Evolutionary conservation across 2,329 filamentous ascomycete genomes (phyloP), one percentile per base, ranked within the genome.

Genomic region (Hypoxylon sp.): DNA sequence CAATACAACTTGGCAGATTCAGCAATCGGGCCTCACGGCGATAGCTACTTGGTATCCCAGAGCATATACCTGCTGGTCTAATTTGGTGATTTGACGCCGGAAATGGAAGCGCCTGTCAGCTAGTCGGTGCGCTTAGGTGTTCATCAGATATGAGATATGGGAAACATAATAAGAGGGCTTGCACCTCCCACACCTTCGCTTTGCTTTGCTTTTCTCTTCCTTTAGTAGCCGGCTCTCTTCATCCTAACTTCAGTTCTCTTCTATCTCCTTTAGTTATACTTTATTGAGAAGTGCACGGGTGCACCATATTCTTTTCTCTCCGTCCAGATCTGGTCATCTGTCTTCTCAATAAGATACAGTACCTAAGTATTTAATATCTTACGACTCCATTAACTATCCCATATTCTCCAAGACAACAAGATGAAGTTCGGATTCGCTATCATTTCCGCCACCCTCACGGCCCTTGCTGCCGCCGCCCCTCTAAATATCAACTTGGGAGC

Each of bases 401-500:
- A 39, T 73, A 77, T 22, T 17, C 39, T 17, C 39, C 75, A 72
- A 72, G 53, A 61, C 35, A 59, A 72, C 66, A 76, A 65, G 14
- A 75, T 75, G 73, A 75, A 73, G 63, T 67, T 73, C 52, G 33
- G 66, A 58, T 73, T 78, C 62, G 64, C 79, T 59, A 57, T 77
- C 35, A 56, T 77, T 47, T 58, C 79, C 47, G 76, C 76, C 47
- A 53, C 72, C 24, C 64, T 81, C 10, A 67, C 75, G 22, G 72
- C 76, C 29, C 66, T 75, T 19, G 70, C 78, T 35, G 71, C 72
- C 33, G 77, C 78, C 39, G 69, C 77, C 19, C 78, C 78, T 3
- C 68, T 79, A 47, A 79, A 79, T 70, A 79, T 79, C 68, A 79
- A 79, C 72, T 70, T 79, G 14, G 78, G 78, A 58, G 78, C 78